Evolutionary conservation across 305 asterid species (phyloP).

Genomic region (Andrographis paniculata): DNA sequence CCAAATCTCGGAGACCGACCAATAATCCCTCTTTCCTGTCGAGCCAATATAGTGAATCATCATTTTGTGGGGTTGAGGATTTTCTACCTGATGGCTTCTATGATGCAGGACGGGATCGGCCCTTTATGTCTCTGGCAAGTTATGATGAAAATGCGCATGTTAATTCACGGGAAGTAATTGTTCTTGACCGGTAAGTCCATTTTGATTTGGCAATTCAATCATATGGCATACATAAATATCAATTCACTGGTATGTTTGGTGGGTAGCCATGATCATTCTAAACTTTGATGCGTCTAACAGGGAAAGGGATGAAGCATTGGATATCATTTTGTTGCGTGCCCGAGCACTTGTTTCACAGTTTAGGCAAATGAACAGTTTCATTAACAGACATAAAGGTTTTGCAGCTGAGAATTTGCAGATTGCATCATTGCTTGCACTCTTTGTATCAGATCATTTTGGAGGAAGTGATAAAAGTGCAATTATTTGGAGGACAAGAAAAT

Average conservation of each 20-base stretch:
- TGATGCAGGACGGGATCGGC: constrained; percentile 94
- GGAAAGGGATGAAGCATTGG: constrained; percentile 76
- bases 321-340: constrained; percentile 58
- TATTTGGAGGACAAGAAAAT: constrained; percentile 56
- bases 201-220: constrained; percentile 6
- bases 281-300: constrained; percentile 32
- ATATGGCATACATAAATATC: no score
- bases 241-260: constrained; percentile 3
- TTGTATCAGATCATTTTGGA: constrained; percentile 91
- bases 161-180: constrained; percentile 74
- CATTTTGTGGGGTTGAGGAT: constrained; percentile 72
- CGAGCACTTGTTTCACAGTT: constrained; percentile 49
- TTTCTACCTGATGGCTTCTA: constrained; percentile 85
- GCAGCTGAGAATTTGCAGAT: constrained; percentile 47
- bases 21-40: constrained; percentile 47
- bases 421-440: constrained; percentile 82
- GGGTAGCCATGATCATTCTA: constrained; percentile 10
- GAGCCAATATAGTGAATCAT: constrained; percentile 57
- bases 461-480: constrained; percentile 74
- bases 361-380: constrained; percentile 44
- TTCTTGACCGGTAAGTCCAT: constrained; percentile 66
- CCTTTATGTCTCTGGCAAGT: constrained; percentile 53
- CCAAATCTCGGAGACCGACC: constrained; percentile 67
- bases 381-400: constrained; percentile 26
- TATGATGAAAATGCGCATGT: constrained; percentile 46